phyloP scores from a whole-genome alignment of 805 yeast genomes.

The Pichia nanzhaoensis region DNA sequence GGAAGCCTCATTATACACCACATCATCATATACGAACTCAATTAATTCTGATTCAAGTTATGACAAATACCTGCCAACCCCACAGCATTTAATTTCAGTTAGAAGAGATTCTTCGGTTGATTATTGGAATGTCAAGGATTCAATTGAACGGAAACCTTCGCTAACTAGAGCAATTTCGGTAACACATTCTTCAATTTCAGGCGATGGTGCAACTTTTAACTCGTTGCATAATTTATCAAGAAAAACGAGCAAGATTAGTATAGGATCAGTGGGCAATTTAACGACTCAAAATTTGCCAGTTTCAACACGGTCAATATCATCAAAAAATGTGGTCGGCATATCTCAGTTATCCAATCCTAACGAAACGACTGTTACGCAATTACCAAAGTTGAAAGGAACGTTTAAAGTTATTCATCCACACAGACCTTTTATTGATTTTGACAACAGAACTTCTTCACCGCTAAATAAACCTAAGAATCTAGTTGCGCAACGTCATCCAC shows the following conservation, averaged over 20 bases:
- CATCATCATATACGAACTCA: constrained; percentile 51
- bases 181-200: constrained; percentile 17
- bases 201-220: neutral
- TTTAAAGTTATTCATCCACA: constrained; percentile 63
- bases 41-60: constrained; percentile 37
- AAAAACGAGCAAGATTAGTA: constrained; percentile 9
- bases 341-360: no score
- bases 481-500: constrained; percentile 13
- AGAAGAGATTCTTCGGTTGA: constrained; percentile 36
- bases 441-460: constrained; percentile 71
- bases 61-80: constrained; percentile 50
- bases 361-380: neutral
- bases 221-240: constrained; percentile 2
- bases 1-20: constrained; percentile 31
- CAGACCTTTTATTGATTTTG: constrained; percentile 74
- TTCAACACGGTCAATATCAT: no score
- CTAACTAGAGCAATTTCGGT: constrained; percentile 25
- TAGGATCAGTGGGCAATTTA: constrained; percentile 3
- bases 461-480: constrained; percentile 49
- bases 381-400: constrained; percentile 28
- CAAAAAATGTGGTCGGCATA: no score
- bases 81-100: constrained; percentile 51
- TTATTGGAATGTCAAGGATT: constrained; percentile 54
- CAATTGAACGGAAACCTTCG: constrained; percentile 18
- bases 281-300: neutral